phyloP scores from a whole-genome alignment of 2,329 filamentous ascomycete genomes.

The Onygenales sp. region DNA sequence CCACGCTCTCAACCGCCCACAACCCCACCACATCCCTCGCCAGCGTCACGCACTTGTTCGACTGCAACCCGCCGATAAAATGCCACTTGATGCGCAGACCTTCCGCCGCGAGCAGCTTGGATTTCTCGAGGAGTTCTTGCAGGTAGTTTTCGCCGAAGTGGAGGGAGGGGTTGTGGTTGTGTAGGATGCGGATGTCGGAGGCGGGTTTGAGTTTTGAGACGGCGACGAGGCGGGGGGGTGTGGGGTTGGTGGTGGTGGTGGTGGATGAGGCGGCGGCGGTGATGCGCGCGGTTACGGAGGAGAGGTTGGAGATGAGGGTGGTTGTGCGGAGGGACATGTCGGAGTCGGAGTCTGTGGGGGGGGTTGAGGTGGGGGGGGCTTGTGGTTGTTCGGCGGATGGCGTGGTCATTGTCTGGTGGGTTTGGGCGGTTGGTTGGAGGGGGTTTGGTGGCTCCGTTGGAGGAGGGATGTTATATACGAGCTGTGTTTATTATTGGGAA shows the following conservation, averaged over 20 bases:
- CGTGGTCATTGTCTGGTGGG: neutral
- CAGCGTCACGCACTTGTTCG: slow-evolving; percentile 82
- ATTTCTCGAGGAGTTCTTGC: slow-evolving; percentile 82
- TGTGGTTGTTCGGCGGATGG: neutral
- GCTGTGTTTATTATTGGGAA: no score
- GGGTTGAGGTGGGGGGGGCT: neutral
- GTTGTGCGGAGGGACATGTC: slow-evolving; percentile 40
- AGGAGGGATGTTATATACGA: no score
- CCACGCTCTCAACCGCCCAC: slow-evolving; percentile 85
- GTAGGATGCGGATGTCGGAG: slow-evolving; percentile 78
- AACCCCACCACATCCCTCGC: slow-evolving; percentile 77
- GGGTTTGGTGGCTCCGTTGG: no score
- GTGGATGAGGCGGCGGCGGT: slow-evolving; percentile 36
- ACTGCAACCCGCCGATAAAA: slow-evolving; percentile 91
- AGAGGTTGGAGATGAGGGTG: slow-evolving; percentile 53
- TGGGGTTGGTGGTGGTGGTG: slow-evolving; percentile 8
- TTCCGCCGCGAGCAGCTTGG: slow-evolving; percentile 59
- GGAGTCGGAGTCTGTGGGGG: neutral
- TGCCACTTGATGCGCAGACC: slow-evolving; percentile 67
- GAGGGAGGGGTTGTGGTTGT: slow-evolving; percentile 54
- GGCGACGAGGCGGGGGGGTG: slow-evolving; percentile 62
- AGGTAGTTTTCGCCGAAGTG: slow-evolving; percentile 98
- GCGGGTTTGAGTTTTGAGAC: slow-evolving; percentile 95
- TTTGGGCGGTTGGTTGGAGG: neutral
- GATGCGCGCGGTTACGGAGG: slow-evolving; percentile 51